phyloP scores from a whole-genome alignment of 1,139 yeast genomes.

The Kluyveromyces sp. region DNA sequence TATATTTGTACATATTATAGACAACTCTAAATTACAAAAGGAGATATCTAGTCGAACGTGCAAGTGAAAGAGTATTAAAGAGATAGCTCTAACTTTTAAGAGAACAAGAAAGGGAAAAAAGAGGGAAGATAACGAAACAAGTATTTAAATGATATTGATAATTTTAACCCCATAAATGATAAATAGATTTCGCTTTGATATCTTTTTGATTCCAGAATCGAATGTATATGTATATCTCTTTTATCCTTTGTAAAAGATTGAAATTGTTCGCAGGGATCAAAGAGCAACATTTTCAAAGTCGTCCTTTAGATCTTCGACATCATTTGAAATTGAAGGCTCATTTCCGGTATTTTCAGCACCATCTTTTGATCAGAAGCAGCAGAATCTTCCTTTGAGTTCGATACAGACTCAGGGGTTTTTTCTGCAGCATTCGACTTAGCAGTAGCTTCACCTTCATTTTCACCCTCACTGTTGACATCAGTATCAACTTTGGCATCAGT shows the following conservation, averaged over 20 bases:
- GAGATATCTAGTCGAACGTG: not conserved
- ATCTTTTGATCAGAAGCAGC: not conserved
- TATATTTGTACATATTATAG: constrained; percentile 1
- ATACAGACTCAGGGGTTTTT: no score
- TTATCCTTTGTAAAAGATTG: no score
- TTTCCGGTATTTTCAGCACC: not conserved
- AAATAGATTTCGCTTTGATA: not conserved
- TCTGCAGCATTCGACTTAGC: no score
- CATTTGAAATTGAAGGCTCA: not conserved
- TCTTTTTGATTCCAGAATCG: not conserved
- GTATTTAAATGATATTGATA: no score
- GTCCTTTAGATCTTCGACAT: constrained; percentile 9
- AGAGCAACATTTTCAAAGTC: constrained; percentile 26
- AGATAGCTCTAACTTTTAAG: no score
- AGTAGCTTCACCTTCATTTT: no score
- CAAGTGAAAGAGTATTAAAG: not conserved
- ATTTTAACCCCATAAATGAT: not conserved
- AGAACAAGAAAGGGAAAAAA: no score
- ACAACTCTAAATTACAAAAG: not conserved
- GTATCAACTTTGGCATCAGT: no score
- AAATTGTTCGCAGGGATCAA: constrained; percentile 7
- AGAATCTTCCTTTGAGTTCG: not conserved
- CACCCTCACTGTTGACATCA: no score
- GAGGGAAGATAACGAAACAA: no score
- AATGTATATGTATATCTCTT: no score